These are phyloP conservation scores for Didymella lethalis DNA, from an alignment of 2,329 filamentous ascomycete genomes.

Conservation along the genomic window DNA sequence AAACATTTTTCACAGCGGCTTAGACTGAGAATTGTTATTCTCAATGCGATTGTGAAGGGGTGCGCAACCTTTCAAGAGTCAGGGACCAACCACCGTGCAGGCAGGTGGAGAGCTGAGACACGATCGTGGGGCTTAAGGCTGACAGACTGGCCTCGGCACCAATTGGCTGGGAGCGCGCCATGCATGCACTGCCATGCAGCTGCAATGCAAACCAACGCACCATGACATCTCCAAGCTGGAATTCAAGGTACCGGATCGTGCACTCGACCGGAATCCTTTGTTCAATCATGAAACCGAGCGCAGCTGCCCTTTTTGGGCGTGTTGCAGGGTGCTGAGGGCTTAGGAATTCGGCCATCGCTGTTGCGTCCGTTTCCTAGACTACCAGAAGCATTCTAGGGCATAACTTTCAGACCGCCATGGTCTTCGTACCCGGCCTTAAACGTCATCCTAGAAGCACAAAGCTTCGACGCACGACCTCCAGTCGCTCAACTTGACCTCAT, in stretches of 20 bases:
- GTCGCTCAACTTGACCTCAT: slow-evolving; percentile 28
- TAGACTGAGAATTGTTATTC: slow-evolving; percentile 1
- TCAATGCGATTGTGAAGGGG: slow-evolving; percentile 16
- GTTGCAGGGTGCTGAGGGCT: slow-evolving; percentile 4
- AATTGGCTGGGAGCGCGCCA: slow-evolving; percentile 23
- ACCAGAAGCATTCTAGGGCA: slow-evolving; percentile 27
- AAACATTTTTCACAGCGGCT: slow-evolving; percentile 16
- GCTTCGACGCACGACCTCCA: slow-evolving; percentile 37
- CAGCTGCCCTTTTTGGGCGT: slow-evolving; percentile 16
- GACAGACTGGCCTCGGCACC: slow-evolving; percentile 35
- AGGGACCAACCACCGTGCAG: slow-evolving; percentile 39
- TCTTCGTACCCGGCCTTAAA: slow-evolving; percentile 27
- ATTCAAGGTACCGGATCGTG: slow-evolving; percentile 37
- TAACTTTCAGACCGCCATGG: slow-evolving; percentile 25
- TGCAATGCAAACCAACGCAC: slow-evolving; percentile 31
- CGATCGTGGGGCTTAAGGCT: slow-evolving; percentile 35
- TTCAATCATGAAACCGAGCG: slow-evolving; percentile 24
- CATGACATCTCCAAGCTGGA: slow-evolving; percentile 45
- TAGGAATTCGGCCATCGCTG: slow-evolving; percentile 12
- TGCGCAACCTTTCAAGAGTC: slow-evolving; percentile 32
- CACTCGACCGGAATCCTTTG: slow-evolving; percentile 6
- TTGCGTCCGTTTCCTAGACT: slow-evolving; percentile 36
- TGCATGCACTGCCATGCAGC: slow-evolving; percentile 15
- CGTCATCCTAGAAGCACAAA: slow-evolving; percentile 42
- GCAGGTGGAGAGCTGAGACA: slow-evolving; percentile 38